phyloP scores from a whole-genome alignment of 2,329 filamentous ascomycete species.

The Sphaerulina musiva region DNA sequence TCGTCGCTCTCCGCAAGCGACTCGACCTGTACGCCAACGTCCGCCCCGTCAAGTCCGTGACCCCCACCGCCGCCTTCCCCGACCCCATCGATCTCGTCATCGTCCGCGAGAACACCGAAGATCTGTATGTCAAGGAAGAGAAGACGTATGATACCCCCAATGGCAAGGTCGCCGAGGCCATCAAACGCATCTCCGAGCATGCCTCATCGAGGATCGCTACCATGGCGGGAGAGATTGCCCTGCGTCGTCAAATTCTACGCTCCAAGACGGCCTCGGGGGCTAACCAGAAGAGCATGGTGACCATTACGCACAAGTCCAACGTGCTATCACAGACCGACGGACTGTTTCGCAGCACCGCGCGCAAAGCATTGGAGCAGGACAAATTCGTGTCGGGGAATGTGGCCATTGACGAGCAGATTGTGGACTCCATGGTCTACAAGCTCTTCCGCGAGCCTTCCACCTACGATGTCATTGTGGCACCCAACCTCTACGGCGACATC shows the following conservation, averaged over 20 bases:
- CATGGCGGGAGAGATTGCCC: slow-evolving; percentile 91
- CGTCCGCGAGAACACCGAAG: slow-evolving; percentile 97
- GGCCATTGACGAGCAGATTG: slow-evolving; percentile 80
- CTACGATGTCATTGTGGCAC: slow-evolving; percentile 97
- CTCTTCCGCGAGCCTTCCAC: slow-evolving; percentile 90
- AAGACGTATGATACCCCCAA: slow-evolving; percentile 68
- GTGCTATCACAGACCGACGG: slow-evolving; percentile 95
- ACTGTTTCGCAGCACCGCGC: slow-evolving; percentile 77
- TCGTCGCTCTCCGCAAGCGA: slow-evolving; percentile 91
- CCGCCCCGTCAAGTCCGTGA: slow-evolving; percentile 80
- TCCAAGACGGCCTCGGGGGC: slow-evolving; percentile 52
- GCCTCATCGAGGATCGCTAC: slow-evolving; percentile 79
- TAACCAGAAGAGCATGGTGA: slow-evolving; percentile 68
- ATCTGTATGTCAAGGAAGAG: slow-evolving; percentile 97
- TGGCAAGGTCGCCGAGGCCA: slow-evolving; percentile 84
- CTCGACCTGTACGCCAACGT: slow-evolving; percentile 97
- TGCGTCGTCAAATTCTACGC: slow-evolving; percentile 76
- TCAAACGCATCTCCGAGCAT: slow-evolving; percentile 89
- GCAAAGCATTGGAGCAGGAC: slow-evolving; percentile 60
- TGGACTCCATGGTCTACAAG: slow-evolving; percentile 99
- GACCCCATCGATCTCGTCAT: slow-evolving; percentile 83
- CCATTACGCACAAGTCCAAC: slow-evolving; percentile 97
- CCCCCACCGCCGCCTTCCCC: slow-evolving; percentile 53
- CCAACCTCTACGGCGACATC: slow-evolving; percentile 96
- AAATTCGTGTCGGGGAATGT: slow-evolving; percentile 61